Evolutionary conservation across 164 flowering plant genomes (phyloP), one percentile per base, ranked within the genome.

Genomic region (Macadamia integrifolia): DNA sequence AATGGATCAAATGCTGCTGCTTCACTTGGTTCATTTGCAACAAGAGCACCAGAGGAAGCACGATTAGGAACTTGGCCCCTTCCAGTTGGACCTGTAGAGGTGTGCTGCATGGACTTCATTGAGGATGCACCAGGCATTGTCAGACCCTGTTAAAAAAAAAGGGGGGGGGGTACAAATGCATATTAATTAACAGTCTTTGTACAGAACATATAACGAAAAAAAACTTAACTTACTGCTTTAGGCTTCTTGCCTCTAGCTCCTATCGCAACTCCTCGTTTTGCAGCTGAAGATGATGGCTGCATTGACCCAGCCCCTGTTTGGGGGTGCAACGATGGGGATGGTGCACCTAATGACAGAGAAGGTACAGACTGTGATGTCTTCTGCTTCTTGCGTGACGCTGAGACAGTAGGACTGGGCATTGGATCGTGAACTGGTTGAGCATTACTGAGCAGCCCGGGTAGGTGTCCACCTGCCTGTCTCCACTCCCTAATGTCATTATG

Each of bases 351-450:
- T 23, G 83, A 69, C 59, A 79, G 64, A 71, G 85, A 78, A 68
- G 84, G 75, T 62, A 80, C 75, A 55, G 85, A 77, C 28, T 81
- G 90, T 31, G 84, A 73, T 70, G 80, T 79, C 76, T 87, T 91
- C 62, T 85, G 95, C 57, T 86, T 93, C 79, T 90, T 93, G 68
- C 89, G 95, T 49, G 97, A 90, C 17, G 84, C 88, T 35, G 94
- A 87, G 65, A 86, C 80, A 61, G 87, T 84, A 42, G 97, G 89
- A 78, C 93, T 87, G 12, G 91, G 90, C 64, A 84, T 6, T 29
- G 82, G 68, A 74, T 88, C 96, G 74, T 81, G 94, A 71, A 74
- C 80, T 55, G 83, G 75, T 55, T 84, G 93, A 73, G 83, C 58
- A 40, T 81, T 15, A 68, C 69, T 72, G 61, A 59, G 82, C 72